Conservation (phyloP, 2,329 filamentous ascomycete genomes). For the Eurotiales sp. region DNA sequence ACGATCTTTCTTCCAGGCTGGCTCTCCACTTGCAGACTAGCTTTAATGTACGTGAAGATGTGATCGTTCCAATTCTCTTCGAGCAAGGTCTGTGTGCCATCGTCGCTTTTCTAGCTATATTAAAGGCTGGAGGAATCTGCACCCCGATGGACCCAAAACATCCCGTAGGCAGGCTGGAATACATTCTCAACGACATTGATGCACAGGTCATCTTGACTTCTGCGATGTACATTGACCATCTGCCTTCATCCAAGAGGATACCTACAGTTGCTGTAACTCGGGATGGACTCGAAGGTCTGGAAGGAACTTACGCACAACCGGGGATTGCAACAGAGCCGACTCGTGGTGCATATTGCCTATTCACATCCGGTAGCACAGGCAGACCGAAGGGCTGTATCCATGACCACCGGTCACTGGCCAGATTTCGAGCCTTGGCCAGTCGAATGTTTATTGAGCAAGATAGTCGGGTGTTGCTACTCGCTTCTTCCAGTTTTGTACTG, state of each 20-base stretch:
- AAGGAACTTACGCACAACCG: too few relatives aligned
- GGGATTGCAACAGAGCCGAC: too few relatives aligned
- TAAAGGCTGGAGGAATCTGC: slow-evolving; percentile 5
- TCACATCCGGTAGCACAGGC: too few relatives aligned
- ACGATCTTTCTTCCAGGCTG: slow-evolving; percentile 14
- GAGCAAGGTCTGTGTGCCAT: background rate
- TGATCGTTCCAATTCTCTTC: slow-evolving; percentile 2
- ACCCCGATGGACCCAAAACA: background rate
- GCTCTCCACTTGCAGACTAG: slow-evolving; percentile 11
- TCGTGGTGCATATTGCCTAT: too few relatives aligned
- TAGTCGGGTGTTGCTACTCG: background rate
- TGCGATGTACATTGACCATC: too few relatives aligned
- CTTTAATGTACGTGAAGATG: background rate
- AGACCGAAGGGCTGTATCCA: slow-evolving; percentile 9
- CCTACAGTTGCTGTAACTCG: too few relatives aligned
- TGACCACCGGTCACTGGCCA: background rate
- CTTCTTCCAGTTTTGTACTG: slow-evolving; percentile 8
- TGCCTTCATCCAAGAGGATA: too few relatives aligned
- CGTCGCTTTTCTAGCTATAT: slow-evolving; percentile 7
- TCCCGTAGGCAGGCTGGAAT: background rate
- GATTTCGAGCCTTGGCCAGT: slow-evolving; percentile 52
- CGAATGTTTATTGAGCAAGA: slow-evolving; percentile 31
- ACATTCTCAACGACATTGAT: slow-evolving; percentile 3
- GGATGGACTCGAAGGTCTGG: too few relatives aligned
- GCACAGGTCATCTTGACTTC: too few relatives aligned